Base-by-base conservation (phyloP, 768 basidiomycete species). In the Pleurotus eryngii region DNA sequence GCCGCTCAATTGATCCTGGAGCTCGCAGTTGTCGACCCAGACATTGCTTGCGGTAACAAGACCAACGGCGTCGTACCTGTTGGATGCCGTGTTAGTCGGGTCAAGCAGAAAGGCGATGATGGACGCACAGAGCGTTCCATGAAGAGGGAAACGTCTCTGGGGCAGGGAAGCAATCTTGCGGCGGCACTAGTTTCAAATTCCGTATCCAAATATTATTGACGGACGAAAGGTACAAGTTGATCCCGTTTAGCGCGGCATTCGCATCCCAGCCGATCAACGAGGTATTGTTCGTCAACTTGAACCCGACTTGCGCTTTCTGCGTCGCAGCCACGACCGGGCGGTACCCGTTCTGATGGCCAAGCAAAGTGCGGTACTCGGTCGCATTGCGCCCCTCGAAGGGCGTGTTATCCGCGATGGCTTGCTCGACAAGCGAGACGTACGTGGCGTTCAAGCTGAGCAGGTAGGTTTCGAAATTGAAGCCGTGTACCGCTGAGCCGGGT, bases 301-400 rank as follows among this genome's bases (percentile, higher is more conserved):
- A 60, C 4, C 60, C 60, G 15, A 59, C 62, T 43, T 60, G 60
- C 20, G 60, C 50, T 40, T 63, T 63, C 46, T 61, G 60, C 3
- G 60, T 49, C 5, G 61, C 55, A 14, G 42, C n/a, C 30, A 60
- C 58, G 3, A 61, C 57, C 0, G 60, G 53, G 20, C 62, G 35
- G 46, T 59, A 63, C 9, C 62, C 60, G 24, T 63, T 63, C 53
- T 58, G 57, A 24, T 63, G 60, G 22, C 47, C 55, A 14, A 63
- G 57, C 14, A 61, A 50, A 1, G 55, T 48, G 20, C 58, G 55
- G 39, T 61, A 59, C 8, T 61, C 62, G 0, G 60, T 61, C n/a
- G 60, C 62, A 45, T 63, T 63, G 58, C 53, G 57, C 11, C 62
- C 62, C 50, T 63, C 60, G 18, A 63, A 63, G 5, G 62, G 61